Conservation (phyloP, 352 stramenopile genomes). For the Globisporangium paddicum region DNA sequence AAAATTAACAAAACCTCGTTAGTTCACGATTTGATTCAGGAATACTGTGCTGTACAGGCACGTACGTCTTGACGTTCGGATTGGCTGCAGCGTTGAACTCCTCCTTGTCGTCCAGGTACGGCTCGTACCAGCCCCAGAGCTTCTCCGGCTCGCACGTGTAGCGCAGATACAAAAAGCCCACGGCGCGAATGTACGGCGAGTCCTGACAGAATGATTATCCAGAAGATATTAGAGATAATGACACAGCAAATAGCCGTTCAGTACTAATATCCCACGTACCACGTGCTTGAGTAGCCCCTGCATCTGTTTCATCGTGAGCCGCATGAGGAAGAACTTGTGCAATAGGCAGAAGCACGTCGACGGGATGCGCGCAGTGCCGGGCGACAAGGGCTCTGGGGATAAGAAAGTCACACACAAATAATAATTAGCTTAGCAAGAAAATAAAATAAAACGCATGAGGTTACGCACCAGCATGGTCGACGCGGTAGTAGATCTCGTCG, state of each 20-base stretch:
- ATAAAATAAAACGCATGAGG: too few species aligned
- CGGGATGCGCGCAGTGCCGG: conserved; percentile 87
- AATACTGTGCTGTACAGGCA: not conserved
- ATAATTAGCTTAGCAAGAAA: not conserved
- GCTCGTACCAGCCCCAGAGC: conserved; percentile 94
- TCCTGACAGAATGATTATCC: too few species aligned
- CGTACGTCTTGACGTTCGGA: conserved; percentile 71
- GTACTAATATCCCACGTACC: conserved; percentile 21
- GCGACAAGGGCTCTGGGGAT: conserved; percentile 85
- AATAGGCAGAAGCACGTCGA: conserved; percentile 97
- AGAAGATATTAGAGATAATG: not conserved
- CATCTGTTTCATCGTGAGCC: conserved; percentile 96
- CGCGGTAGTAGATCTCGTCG: conserved; percentile 90
- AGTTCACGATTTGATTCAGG: not conserved
- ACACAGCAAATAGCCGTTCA: not conserved
- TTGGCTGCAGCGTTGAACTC: conserved; percentile 88
- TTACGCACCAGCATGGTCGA: conserved; percentile 65
- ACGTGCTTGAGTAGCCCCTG: conserved; percentile 89
- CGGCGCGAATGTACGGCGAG: conserved; percentile 94
- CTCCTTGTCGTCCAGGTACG: conserved; percentile 95
- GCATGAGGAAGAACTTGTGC: conserved; percentile 96
- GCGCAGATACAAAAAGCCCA: conserved; percentile 97
- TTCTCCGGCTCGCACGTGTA: conserved; percentile 92
- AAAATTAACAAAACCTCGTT: conserved; percentile 1
- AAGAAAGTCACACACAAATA: not conserved